phyloP scores from a whole-genome alignment of 495 filamentous ascomycete genomes.

The Daldinia childiae region DNA sequence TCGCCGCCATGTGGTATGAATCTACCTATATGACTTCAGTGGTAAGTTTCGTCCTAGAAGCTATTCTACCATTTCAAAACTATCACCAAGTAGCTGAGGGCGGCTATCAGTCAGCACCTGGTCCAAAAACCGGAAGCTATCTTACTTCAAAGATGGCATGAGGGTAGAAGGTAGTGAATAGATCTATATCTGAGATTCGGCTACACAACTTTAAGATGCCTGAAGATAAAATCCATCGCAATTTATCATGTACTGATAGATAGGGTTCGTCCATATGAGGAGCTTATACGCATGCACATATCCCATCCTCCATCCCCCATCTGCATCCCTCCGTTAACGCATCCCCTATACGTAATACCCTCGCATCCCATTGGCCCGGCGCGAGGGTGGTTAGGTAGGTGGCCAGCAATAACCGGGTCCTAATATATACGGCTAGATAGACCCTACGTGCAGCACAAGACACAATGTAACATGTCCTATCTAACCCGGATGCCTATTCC shows the following conservation, averaged over 20 bases:
- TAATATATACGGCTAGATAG: neutral
- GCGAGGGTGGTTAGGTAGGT: neutral
- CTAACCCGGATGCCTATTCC: neutral
- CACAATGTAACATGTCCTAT: neutral
- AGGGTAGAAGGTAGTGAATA: neutral
- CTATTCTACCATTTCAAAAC: too few species aligned
- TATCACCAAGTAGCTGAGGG: neutral
- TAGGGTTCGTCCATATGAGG: too few species aligned
- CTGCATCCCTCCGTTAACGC: constrained; percentile 1
- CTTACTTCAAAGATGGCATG: neutral
- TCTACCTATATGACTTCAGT: too few species aligned
- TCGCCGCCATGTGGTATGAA: too few species aligned
- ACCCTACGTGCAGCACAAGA: constrained; percentile 2
- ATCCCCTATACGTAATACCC: constrained; percentile 8
- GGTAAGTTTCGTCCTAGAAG: too few species aligned
- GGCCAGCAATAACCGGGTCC: neutral
- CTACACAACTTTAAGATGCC: neutral
- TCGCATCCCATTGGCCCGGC: constrained; percentile 9
- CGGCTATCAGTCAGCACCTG: neutral
- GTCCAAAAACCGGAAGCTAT: too few species aligned
- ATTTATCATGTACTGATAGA: neutral
- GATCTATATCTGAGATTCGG: neutral
- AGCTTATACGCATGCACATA: neutral
- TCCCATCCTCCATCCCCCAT: neutral
- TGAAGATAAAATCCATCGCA: neutral